Base-by-base conservation (phyloP, 108 stramenopile species). In the Epithemia pelagica region DNA sequence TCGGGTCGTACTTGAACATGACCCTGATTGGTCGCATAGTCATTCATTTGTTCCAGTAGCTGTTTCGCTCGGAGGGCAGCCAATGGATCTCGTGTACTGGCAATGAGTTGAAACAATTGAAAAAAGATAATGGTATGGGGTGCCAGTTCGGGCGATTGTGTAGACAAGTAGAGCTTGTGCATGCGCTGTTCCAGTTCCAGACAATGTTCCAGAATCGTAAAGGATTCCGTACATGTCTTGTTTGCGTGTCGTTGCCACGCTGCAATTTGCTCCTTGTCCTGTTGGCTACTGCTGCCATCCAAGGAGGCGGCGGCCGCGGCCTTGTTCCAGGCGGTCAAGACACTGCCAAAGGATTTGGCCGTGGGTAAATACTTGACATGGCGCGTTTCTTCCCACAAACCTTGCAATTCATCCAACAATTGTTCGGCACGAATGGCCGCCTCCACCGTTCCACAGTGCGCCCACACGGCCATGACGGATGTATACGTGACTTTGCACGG, bases 401-500 rank as follows among this genome's bases (percentile, higher is more conserved):
- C 19, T 23, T 64, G 26, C 51, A 64, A 52, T 52, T 64, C 64
- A 10, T 52, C 26, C 23, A 52, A 52, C 64, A 64, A 52, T 23
- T 64, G 30, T n/a, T 46, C 33, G 2, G 64, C 51, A 7, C 64
- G 64, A n/a, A 32, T 3, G 2, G 64, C 64, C 53, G 64, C 64
- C 51, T 28, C 51, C 7, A 64, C 24, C 7, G 61, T 61, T 8
- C 64, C 64, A 22, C 18, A 19, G 57, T 64, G 22, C 20, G 64
- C 64, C 33, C 19, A 64, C 3, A 64, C 64, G 18, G 64, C 23
- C 5, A 64, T 64, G 8, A 52, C 51, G 5, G 64, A 54, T 21
- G 64, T 55, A 31, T 64, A 64, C 2, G 64, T 64, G 24, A 64
- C 32, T 52, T 64, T 64, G 51, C 64, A 64, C 2, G 64, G 53